Evolutionary conservation across 768 basidiomycete species (phyloP).

Genomic region (Termitomyces sp.): DNA sequence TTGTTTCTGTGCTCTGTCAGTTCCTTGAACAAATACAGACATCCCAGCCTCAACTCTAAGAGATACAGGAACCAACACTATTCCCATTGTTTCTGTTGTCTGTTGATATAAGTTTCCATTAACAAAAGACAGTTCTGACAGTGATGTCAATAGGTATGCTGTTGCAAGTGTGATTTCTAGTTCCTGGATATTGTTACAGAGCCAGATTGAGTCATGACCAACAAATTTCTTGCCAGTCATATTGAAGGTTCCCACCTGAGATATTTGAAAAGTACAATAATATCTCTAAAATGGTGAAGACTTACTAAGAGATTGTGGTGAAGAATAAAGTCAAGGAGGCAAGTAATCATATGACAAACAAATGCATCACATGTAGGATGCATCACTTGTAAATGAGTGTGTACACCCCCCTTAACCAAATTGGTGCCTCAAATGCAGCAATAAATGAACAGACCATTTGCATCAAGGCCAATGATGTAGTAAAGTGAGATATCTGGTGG

Average conservation of each 20-base stretch:
- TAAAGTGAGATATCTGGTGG: background rate
- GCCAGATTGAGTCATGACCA: no score
- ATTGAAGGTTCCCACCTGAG: conserved; percentile 21
- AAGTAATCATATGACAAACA: background rate
- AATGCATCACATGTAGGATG: background rate
- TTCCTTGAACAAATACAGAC: background rate
- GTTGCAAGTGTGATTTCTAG: background rate
- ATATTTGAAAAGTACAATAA: background rate
- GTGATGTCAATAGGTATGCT: background rate
- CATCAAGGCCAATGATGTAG: background rate
- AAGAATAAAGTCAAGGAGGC: background rate
- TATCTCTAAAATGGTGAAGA: background rate
- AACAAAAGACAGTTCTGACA: conserved; percentile 12
- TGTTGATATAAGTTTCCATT: conserved; percentile 10
- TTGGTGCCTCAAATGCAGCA: background rate
- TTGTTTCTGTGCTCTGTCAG: background rate
- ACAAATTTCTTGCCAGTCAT: conserved; percentile 16
- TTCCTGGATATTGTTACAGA: background rate
- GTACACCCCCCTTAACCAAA: background rate
- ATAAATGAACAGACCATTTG: background rate
- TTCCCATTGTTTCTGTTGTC: background rate
- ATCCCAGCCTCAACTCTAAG: background rate
- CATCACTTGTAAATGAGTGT: background rate
- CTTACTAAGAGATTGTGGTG: background rate
- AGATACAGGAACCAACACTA: background rate